Evolutionary conservation across 2,329 filamentous ascomycete genomes (phyloP).

Genomic region (Ophiocordyceps polyrhachis-furcata): DNA sequence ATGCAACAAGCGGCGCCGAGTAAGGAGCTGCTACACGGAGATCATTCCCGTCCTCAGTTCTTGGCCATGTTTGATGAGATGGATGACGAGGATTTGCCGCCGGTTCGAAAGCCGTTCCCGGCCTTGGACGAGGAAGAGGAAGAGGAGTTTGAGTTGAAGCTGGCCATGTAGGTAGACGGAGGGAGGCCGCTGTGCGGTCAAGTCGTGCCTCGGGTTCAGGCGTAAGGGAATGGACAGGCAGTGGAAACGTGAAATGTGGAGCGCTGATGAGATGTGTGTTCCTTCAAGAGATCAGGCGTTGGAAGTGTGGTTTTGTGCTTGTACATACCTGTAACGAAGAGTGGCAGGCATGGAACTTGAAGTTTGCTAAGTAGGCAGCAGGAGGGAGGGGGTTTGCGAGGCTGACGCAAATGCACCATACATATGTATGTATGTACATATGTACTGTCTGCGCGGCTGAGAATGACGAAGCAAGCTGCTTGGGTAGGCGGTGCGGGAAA

Average conservation of each 20-base stretch:
- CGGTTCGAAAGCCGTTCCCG: slow-evolving; percentile 7
- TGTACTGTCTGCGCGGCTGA: too few relatives aligned
- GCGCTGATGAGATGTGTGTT: not conserved
- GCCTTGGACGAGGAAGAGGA: slow-evolving; percentile 26
- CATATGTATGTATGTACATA: too few relatives aligned
- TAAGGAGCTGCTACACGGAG: slow-evolving; percentile 3
- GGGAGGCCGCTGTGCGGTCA: not conserved
- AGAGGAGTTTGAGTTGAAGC: slow-evolving; percentile 35
- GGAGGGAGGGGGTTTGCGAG: not conserved
- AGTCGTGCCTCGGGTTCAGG: not conserved
- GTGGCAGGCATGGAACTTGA: not conserved
- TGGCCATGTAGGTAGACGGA: slow-evolving; percentile 14
- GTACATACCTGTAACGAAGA: not conserved
- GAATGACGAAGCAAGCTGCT: too few relatives aligned
- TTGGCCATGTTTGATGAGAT: slow-evolving; percentile 39
- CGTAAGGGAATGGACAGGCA: not conserved
- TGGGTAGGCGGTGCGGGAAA: too few relatives aligned
- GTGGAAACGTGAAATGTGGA: not conserved
- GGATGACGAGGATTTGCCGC: slow-evolving; percentile 18
- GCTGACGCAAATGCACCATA: not conserved
- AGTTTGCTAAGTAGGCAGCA: not conserved
- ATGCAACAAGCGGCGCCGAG: slow-evolving; percentile 9
- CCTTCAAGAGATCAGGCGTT: not conserved
- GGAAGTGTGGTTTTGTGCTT: not conserved
- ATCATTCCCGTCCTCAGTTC: slow-evolving; percentile 28